Conservation (phyloP, 1,139 yeast genomes). For the Magnusiomyces suaveolens region DNA sequence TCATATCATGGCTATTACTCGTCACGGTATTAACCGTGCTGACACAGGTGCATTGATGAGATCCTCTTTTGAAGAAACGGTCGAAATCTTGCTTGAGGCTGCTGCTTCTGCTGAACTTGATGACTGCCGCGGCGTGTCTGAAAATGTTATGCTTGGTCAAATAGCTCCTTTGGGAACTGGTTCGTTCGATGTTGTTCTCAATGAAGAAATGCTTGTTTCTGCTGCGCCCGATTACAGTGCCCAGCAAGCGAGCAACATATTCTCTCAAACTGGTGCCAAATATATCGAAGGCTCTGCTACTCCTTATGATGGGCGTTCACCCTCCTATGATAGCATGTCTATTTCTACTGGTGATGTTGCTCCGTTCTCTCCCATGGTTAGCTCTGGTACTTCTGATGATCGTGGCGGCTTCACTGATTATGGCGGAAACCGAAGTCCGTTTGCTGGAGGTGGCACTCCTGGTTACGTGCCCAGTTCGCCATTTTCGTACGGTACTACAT, state of each 20-base stretch:
- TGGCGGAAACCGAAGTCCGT: constrained; percentile 47
- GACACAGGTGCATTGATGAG: constrained; percentile 99
- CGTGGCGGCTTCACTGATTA: constrained; percentile 91
- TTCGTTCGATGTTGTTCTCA: constrained; percentile 90
- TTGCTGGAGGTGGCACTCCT: constrained; percentile 40
- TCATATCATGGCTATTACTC: constrained; percentile 95
- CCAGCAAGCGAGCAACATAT: constrained; percentile 19
- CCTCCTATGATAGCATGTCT: constrained; percentile 54
- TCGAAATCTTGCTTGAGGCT: constrained; percentile 92
- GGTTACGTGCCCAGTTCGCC: constrained; percentile 64
- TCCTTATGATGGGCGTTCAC: constrained; percentile 76
- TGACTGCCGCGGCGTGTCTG: constrained; percentile 97
- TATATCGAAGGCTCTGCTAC: constrained; percentile 77
- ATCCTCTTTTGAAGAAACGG: constrained; percentile 98
- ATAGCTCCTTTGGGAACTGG: constrained; percentile 99
- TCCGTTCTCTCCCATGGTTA: constrained; percentile 81
- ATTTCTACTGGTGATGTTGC: constrained; percentile 62
- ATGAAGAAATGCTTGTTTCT: constrained; percentile 72
- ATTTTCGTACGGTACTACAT: constrained; percentile 46
- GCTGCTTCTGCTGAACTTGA: constrained; percentile 97
- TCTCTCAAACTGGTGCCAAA: constrained; percentile 21
- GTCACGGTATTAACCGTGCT: constrained; percentile 98
- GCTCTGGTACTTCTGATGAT: constrained; percentile 72
- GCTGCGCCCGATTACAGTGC: constrained; percentile 43
- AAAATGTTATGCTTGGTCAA: constrained; percentile 95